Evolutionary conservation across 2,329 filamentous ascomycete species (phyloP).

Genomic region (Zymoseptoria ardabiliae): DNA sequence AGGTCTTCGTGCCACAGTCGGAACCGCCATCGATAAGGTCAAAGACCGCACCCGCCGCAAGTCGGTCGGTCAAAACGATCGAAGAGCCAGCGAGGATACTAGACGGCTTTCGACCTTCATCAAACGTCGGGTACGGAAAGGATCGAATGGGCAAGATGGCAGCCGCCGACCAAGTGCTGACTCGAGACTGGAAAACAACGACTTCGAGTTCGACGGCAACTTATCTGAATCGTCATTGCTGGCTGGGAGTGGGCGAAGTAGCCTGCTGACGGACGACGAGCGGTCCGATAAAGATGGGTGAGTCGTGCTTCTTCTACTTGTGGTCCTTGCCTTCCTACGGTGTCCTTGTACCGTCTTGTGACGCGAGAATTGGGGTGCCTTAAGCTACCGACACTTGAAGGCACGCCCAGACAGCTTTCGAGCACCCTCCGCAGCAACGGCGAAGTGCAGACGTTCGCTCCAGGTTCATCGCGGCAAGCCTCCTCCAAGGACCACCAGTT

Average conservation of each 20-base stretch:
- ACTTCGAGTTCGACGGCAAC: constrained; percentile 12
- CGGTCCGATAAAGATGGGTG: constrained; percentile 36
- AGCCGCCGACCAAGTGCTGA: constrained; percentile 31
- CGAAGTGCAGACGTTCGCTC: not conserved
- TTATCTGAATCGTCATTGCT: constrained; percentile 29
- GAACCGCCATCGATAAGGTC: constrained; percentile 35
- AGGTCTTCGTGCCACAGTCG: constrained; percentile 29
- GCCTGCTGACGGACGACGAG: constrained; percentile 45
- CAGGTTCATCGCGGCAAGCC: not conserved
- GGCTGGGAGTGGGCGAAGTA: constrained; percentile 41
- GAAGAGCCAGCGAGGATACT: constrained; percentile 33
- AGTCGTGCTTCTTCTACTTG: constrained; percentile 13
- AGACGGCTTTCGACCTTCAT: constrained; percentile 46
- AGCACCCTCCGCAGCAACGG: not conserved
- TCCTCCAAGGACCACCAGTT: not conserved
- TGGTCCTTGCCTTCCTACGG: not conserved
- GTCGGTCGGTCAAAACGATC: constrained; percentile 31
- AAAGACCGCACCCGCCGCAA: constrained; percentile 29
- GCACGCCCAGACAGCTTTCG: not conserved
- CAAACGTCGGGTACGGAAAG: constrained; percentile 28
- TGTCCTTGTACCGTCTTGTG: not conserved
- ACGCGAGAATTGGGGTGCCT: not conserved
- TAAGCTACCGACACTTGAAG: not conserved
- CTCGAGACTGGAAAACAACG: constrained; percentile 16
- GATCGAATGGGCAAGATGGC: not conserved